Evolutionary conservation across 257 asterid species (phyloP), one percentile per base, ranked within the genome.

Genomic region (Ligustrum vulgare): DNA sequence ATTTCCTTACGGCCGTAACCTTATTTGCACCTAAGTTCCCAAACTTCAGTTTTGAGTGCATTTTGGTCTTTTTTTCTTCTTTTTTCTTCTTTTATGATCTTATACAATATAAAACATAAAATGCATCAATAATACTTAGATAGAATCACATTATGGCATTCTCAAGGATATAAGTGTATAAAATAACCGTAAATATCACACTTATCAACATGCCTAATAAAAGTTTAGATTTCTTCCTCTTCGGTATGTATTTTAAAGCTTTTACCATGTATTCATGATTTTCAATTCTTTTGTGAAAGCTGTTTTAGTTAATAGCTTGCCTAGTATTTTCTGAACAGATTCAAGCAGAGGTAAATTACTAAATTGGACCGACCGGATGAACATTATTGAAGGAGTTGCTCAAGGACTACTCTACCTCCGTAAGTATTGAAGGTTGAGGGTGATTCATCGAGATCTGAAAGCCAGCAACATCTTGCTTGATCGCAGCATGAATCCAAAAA

Each of bases 401-500:
- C 83, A 76, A 62, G 87, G 87, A 60, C 16, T 85, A n/a, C 70
- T 82, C 28, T 80, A 85, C 79, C 89, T 82, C 41, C 89, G 80
- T 45, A 67, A 76, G 69, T 67, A 85, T 72, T 85, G 83, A 0
- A 72, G 83, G 32, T 31, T 82, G 68, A 73, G 66, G 28, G 80
- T 79, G 72, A 80, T 85, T 33, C 88, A 84, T 56, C 79, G 86
- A 8, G 86, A 85, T 71, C 33, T 86, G 41, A 86, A 86, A 79
- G 84, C 83, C 8, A 79, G 87, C 69, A 85, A 86, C 71, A 33
- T 86, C 41, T 77, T 86, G 70, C 81, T 86, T 34, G 89, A 83
- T 74, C 81, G 45, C 33, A 63, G 68, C 15, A 54, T 80, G 87
- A 80, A 79, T 54, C 78, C 89, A 28, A 83, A 86, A 79, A 86